Conservation (phyloP, 1,139 yeast genomes). For the Hyphopichia pseudoburtonii region DNA sequence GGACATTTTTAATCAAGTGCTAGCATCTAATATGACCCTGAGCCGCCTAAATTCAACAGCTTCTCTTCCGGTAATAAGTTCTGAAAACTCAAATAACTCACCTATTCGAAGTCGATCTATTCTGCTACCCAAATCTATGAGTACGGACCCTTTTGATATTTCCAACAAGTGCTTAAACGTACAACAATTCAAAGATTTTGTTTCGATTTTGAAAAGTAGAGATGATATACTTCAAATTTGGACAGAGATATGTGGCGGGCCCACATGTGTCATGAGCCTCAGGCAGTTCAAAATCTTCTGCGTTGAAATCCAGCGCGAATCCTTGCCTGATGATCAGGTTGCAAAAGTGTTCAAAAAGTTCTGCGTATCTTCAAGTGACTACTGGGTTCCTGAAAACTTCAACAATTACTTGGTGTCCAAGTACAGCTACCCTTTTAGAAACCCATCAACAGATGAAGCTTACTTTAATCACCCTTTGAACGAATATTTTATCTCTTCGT, state of each 20-base stretch:
- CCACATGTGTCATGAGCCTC: conserved; percentile 42
- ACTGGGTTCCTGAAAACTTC: conserved; percentile 51
- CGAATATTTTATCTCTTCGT: conserved; percentile 86
- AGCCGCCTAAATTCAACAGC: too few relatives aligned
- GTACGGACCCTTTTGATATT: neutral
- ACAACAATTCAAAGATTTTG: conserved; percentile 71
- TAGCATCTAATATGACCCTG: conserved; percentile 29
- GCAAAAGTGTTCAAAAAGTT: conserved; percentile 47
- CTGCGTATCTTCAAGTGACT: conserved; percentile 22
- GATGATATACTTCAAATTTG: conserved; percentile 33
- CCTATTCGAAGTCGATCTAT: too few relatives aligned
- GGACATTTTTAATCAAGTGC: conserved; percentile 45
- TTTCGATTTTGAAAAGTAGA: conserved; percentile 44
- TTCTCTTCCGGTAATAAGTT: neutral
- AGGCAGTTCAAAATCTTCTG: conserved; percentile 50
- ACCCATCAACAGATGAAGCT: conserved; percentile 20
- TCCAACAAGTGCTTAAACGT: conserved; percentile 46
- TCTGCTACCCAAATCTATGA: neutral
- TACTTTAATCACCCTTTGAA: conserved; percentile 71
- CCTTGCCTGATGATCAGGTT: conserved; percentile 23
- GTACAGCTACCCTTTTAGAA: conserved; percentile 33
- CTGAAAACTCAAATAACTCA: too few relatives aligned
- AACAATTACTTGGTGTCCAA: conserved; percentile 53
- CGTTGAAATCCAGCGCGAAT: conserved; percentile 51
- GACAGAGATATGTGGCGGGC: conserved; percentile 18